phyloP scores from a whole-genome alignment of 108 stramenopile species.

The Schizochytrium sp. region DNA sequence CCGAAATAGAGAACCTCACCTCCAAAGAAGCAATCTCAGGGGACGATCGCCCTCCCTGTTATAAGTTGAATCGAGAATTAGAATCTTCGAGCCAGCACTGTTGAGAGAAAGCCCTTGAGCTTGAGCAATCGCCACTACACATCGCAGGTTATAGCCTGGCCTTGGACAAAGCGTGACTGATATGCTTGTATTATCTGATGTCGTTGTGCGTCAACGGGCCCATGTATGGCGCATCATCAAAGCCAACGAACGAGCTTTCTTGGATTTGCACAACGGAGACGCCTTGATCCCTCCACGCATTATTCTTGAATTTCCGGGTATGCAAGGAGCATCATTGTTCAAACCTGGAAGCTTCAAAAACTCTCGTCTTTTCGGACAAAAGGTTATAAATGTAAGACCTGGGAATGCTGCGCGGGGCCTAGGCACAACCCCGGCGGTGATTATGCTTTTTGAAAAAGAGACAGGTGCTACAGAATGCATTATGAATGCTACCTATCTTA shows the following conservation, averaged over 20 bases:
- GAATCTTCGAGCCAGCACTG: too few relatives aligned
- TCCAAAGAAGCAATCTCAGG: too few relatives aligned
- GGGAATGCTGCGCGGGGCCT: constrained; percentile 16
- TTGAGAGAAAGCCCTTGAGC: too few relatives aligned
- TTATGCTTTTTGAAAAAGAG: constrained; percentile 31
- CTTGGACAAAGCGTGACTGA: background rate
- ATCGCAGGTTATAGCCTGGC: too few relatives aligned
- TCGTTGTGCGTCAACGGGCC: background rate
- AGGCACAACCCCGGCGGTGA: constrained; percentile 43
- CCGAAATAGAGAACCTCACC: too few relatives aligned
- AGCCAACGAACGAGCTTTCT: constrained; percentile 40
- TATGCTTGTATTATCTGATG: constrained; percentile 20
- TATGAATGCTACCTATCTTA: constrained; percentile 47
- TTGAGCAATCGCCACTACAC: too few relatives aligned
- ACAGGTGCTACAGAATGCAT: constrained; percentile 9
- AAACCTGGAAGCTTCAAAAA: constrained; percentile 9
- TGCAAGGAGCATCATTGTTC: constrained; percentile 33
- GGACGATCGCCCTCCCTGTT: too few relatives aligned
- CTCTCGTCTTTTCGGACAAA: background rate
- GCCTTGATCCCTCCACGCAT: constrained; percentile 43
- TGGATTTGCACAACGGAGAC: background rate
- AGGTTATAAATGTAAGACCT: constrained; percentile 42
- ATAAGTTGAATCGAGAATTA: too few relatives aligned
- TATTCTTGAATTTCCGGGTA: constrained; percentile 15
- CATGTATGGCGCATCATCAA: background rate